Base-by-base conservation (phyloP, 805 yeast species). In the Torulaspora maleeae region DNA sequence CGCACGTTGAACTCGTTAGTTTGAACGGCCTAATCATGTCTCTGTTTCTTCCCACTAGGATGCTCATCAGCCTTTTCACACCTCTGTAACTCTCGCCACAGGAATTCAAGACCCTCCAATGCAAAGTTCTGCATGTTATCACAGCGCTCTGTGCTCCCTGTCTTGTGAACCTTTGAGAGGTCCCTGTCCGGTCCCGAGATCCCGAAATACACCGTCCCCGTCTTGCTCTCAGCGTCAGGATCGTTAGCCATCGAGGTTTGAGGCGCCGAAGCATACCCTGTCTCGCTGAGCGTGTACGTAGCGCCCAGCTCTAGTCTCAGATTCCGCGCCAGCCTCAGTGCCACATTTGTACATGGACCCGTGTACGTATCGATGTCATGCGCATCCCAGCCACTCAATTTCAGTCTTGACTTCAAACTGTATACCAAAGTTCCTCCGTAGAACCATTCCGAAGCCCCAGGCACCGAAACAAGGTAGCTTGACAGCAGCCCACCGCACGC, bases 401-500 rank as follows among this genome's bases (percentile, higher is more conserved):
- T 79, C 53, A 87, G 70, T 36, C 95, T 71, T 20, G 89, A 86
- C 50, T 79, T 79, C 52, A 88, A 69, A 48, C 91, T 82, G 63
- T 87, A 87, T 2, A 88, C 83, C 44, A 87, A 67, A 11, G 90
- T 81, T 0, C 95, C 90, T 15, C 96, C 96, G 47, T 85, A 84
- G 56, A 83, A 87, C 66, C 84, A 88, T 48, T 74, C 68, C 8
- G 93, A 83, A 0, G 95, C 95, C 3, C 96, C 95, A 0, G 95
- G 90, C 3, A 85, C 79, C 1, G 91, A 77, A 5, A 88, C 88
- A 16, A 87, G 62, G 56, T 85, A 86, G 1, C 95, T 86, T 3
- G 93, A 82, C 6, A 87, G 68, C 12, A 87, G 72, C 0, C 96
- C 96, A 7, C 96, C 96, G 63, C 95, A 87, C 0, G 95, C 95